phyloP scores from a whole-genome alignment of 2,329 filamentous ascomycete genomes.

The Ophiostoma pallidulum region DNA sequence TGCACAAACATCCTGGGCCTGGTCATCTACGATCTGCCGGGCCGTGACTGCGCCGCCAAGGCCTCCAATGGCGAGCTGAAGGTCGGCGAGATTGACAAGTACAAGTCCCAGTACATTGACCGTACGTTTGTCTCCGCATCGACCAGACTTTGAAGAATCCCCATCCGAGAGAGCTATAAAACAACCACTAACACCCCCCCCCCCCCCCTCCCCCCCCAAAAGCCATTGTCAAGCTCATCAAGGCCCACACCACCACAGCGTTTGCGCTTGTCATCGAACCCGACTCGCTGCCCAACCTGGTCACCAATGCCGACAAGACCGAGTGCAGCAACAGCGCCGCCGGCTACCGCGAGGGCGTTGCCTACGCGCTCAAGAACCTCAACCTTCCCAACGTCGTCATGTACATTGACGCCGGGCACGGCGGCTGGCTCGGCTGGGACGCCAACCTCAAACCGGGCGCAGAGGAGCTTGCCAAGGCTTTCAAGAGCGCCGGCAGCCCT shows the following conservation, averaged over 20 bases:
- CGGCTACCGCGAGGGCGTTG: conserved; percentile 45
- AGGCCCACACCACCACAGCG: conserved; percentile 43
- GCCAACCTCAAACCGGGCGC: conserved; percentile 40
- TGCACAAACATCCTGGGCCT: conserved; percentile 34
- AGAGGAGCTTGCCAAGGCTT: conserved; percentile 30
- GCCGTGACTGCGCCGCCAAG: conserved; percentile 53
- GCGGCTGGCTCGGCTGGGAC: conserved; percentile 55
- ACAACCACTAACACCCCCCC: neutral
- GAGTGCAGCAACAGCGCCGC: conserved; percentile 45
- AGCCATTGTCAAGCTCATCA: conserved; percentile 42
- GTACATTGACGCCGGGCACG: conserved; percentile 56
- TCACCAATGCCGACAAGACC: conserved; percentile 47
- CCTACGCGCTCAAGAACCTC: conserved; percentile 46
- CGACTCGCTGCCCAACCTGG: conserved; percentile 52
- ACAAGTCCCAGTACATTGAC: conserved; percentile 34
- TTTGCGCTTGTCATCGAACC: conserved; percentile 43
- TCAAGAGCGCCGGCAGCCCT: conserved; percentile 29
- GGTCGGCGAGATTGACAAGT: conserved; percentile 39
- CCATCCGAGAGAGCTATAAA: too few relatives aligned
- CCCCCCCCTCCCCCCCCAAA: too few relatives aligned
- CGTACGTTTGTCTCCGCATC: too few relatives aligned
- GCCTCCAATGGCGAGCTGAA: conserved; percentile 54
- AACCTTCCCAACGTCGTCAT: conserved; percentile 53
- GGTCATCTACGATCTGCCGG: conserved; percentile 55
- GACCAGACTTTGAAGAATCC: too few relatives aligned